These are phyloP conservation scores for Coemansia sp. DNA, from an alignment of 192 early-diverging fungal genomes.

Conservation along the genomic window DNA sequence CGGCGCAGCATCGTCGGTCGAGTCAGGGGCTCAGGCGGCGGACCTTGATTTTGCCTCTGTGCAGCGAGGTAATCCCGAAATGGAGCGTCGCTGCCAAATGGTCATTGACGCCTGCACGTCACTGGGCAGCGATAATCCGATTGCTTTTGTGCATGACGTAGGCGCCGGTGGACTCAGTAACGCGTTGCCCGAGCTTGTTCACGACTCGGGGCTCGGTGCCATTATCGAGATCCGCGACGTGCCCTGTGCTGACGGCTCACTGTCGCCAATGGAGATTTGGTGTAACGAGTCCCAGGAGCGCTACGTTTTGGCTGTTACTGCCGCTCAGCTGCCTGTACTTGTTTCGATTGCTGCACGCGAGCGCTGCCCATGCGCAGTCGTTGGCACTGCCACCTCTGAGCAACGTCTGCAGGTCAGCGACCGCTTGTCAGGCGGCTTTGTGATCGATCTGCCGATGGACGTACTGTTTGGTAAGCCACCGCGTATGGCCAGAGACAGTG, in stretches of 20 bases:
- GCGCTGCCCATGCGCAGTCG: constrained; percentile 87
- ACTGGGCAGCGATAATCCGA: constrained; percentile 76
- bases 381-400: constrained; percentile 86
- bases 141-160: constrained; percentile 97
- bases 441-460: constrained; percentile 96
- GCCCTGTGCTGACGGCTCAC: constrained; percentile 83
- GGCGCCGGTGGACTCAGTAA: constrained; percentile 99
- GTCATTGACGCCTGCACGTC: constrained; percentile 93
- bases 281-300: constrained; percentile 99
- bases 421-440: constrained; percentile 56
- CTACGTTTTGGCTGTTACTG: constrained; percentile 90
- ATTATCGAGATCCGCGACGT: constrained; percentile 88
- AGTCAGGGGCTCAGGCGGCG: constrained; percentile 80
- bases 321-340: constrained; percentile 69
- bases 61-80: constrained; percentile 99
- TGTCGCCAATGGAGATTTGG: constrained; percentile 99
- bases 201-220: constrained; percentile 91
- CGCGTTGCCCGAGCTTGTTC: constrained; percentile 96
- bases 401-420: constrained; percentile 81
- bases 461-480: constrained; percentile 97
- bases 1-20: constrained; percentile 96
- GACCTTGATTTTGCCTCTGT: constrained; percentile 97
- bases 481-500: constrained; percentile 82
- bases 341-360: constrained; percentile 81
- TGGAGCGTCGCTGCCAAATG: constrained; percentile 96